These are phyloP conservation scores for Pichia sp. DNA, from an alignment of 1,139 yeast genomes.

Conservation along the genomic window DNA sequence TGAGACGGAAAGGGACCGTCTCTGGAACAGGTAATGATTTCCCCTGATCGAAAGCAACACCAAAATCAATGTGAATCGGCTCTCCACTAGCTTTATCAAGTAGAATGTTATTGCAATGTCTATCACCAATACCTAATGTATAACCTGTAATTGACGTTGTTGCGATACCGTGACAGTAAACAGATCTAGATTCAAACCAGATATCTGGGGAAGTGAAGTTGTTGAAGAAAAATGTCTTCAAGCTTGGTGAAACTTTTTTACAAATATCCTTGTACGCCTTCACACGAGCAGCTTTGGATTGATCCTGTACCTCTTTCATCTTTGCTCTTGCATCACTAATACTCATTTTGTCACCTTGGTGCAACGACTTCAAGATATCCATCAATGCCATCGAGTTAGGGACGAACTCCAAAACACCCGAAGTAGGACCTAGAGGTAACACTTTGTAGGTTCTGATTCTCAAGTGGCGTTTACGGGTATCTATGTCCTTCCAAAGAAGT, in stretches of 20 bases:
- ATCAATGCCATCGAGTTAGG: conserved; percentile 64
- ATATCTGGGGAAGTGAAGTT: conserved; percentile 57
- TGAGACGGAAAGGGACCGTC: conserved; percentile 84
- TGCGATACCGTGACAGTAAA: conserved; percentile 76
- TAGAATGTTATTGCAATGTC: conserved; percentile 87
- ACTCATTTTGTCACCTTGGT: conserved; percentile 38
- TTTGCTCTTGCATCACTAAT: conserved; percentile 53
- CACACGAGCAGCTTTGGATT: conserved; percentile 39
- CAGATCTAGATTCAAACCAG: conserved; percentile 65
- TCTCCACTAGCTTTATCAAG: conserved; percentile 79
- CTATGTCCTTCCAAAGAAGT: conserved; percentile 51
- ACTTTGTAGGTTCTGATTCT: conserved; percentile 81
- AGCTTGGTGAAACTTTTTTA: conserved; percentile 51
- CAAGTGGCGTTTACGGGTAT: conserved; percentile 49
- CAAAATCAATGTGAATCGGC: conserved; percentile 92
- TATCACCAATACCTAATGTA: conserved; percentile 86
- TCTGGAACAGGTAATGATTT: conserved; percentile 81
- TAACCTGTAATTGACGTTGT: conserved; percentile 82
- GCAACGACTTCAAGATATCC: conserved; percentile 61
- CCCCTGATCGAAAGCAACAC: conserved; percentile 95
- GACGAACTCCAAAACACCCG: conserved; percentile 91
- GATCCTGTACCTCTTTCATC: conserved; percentile 55
- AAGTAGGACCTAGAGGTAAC: conserved; percentile 78
- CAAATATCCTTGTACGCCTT: conserved; percentile 45
- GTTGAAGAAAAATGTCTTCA: conserved; percentile 64